Evolutionary conservation across 169 alveolate species (phyloP), one percentile per base, ranked within the genome.

Genomic region (Plasmodium billcollinsi): DNA sequence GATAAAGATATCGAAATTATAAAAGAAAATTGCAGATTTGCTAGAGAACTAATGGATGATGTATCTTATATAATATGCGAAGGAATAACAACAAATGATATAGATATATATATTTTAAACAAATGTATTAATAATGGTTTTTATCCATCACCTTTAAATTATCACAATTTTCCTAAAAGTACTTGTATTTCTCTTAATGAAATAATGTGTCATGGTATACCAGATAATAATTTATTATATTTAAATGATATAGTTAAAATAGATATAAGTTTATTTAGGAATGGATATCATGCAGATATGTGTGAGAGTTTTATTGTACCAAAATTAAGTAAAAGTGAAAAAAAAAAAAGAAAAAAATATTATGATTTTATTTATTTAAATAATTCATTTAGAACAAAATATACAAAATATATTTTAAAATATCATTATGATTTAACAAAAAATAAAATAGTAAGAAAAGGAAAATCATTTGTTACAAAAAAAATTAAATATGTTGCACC

Each of bases 181-280:
- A 88, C 92, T 1, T 93, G 96, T 70, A 89, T 92, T 4, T 93
- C 96, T 0, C 43, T 93, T 26, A 93, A 93, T 63, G 96, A 93
- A 74, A 90, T 93, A 11, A 88, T 90, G 14, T 93, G 96, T 43
- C 96, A 93, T 73, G 96, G 96, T 20, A 93, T 93, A 18, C 96
- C 96, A 43, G 96, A 93, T 47, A 88, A 88, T 18, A 93, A 86
- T 56, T 73, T 91, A n/a, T 56, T 93, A n/a, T 74, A 78, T 18
- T 95, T 89, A 59, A 94, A 94, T 18, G 96, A 93, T 62, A 85
- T 93, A 7, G 67, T 93, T 20, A 93, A 93, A 43, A 93, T 93
- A 29, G 96, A 93, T 69, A 89, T 93, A 5, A 93, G 94, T 45
- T 91, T 93, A 1, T 93, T 80, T 54, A 90, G 70, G 45, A 94